A percentile compares a stretch with the other conserved stretches of the same genome.
These are phyloP conservation scores for Obelidium mucronatum DNA, from an alignment of 192 early-diverging fungal genomes.

Conservation along the genomic window DNA sequence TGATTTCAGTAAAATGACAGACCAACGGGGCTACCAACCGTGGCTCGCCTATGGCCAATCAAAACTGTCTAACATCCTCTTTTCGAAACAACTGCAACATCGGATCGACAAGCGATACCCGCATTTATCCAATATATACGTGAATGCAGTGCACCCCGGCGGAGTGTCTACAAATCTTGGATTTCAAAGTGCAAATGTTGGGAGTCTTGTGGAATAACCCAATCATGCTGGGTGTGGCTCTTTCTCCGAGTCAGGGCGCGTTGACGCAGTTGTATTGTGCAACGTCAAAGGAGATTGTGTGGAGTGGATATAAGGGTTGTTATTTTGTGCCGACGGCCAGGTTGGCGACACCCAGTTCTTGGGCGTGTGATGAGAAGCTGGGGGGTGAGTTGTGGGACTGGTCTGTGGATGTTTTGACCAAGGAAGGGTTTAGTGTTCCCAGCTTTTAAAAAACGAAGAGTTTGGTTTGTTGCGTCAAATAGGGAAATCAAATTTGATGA, in stretches of 20 bases:
- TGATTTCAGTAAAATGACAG: slow-evolving; percentile 51
- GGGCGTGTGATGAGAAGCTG: slow-evolving; percentile 39
- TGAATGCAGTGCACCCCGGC: slow-evolving; percentile 53
- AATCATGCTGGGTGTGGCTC: background rate
- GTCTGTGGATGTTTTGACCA: slow-evolving; percentile 36
- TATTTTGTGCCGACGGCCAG: slow-evolving; percentile 51
- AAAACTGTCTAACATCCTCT: slow-evolving; percentile 66
- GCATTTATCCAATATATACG: slow-evolving; percentile 39
- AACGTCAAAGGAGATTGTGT: slow-evolving; percentile 48
- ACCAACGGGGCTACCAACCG: slow-evolving; percentile 36
- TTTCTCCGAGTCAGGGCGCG: slow-evolving; percentile 41
- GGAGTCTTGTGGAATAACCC: background rate
- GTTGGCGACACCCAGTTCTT: slow-evolving; percentile 16
- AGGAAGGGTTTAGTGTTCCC: slow-evolving; percentile 26
- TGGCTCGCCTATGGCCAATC: slow-evolving; percentile 52
- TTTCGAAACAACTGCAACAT: slow-evolving; percentile 55
- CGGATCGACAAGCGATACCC: slow-evolving; percentile 30
- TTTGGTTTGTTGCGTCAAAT: no score
- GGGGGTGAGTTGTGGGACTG: slow-evolving; percentile 52
- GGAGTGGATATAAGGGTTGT: slow-evolving; percentile 34
- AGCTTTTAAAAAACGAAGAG: background rate
- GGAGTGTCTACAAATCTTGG: slow-evolving; percentile 32
- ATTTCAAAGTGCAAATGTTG: slow-evolving; percentile 6
- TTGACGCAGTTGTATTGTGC: slow-evolving; percentile 53
- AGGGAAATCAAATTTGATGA: no score